Evolutionary conservation across 1,139 yeast species (phyloP).

Genomic region (Taiozyma sp.): DNA sequence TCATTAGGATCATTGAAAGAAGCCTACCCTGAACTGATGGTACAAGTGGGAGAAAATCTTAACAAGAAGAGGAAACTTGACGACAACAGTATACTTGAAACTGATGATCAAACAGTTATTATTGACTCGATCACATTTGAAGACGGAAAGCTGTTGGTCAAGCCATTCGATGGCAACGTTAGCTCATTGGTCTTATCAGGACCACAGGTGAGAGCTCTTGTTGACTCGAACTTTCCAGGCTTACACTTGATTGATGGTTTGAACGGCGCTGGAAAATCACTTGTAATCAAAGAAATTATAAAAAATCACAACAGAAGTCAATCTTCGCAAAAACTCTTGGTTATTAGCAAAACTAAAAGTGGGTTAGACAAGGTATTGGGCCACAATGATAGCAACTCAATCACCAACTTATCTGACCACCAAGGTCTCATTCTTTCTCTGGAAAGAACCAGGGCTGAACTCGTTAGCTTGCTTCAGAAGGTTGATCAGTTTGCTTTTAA

Average conservation of each 20-base stretch:
- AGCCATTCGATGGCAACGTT: not conserved
- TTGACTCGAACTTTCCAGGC: constrained; percentile 30
- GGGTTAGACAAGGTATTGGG: constrained; percentile 22
- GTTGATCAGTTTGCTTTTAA: constrained; percentile 31
- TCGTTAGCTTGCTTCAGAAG: not conserved
- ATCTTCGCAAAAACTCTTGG: constrained; percentile 30
- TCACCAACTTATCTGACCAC: constrained; percentile 5
- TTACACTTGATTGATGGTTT: constrained; percentile 38
- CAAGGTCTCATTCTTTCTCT: not conserved
- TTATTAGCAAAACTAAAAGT: constrained; percentile 28
- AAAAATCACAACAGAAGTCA: constrained; percentile 24
- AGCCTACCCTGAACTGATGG: not conserved
- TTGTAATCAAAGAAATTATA: constrained; percentile 24
- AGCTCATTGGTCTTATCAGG: not conserved
- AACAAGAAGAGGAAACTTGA: not conserved
- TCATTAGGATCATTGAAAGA: not conserved
- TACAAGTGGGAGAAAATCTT: not conserved
- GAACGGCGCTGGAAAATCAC: constrained; percentile 43
- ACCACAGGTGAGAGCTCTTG: not conserved
- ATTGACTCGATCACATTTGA: not conserved
- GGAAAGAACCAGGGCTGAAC: not conserved
- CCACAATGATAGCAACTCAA: not conserved
- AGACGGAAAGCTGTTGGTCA: not conserved
- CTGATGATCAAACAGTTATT: not conserved
- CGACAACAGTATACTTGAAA: not conserved